These are phyloP conservation scores for Zygotorulaspora florentina DNA, from an alignment of 805 yeast genomes.

Conservation along the genomic window DNA sequence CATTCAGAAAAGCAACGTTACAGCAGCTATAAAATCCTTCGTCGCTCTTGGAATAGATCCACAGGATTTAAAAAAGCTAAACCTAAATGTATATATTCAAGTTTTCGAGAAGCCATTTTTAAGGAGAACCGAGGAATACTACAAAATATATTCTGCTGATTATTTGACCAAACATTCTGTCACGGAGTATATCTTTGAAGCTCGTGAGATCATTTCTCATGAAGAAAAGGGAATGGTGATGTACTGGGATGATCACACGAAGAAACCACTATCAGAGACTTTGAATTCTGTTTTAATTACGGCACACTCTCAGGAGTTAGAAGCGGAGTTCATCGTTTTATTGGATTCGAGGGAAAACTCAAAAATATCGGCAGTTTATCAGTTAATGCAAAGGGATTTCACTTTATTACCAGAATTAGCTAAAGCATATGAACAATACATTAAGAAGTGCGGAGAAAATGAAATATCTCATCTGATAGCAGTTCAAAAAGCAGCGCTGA, in stretches of 20 bases:
- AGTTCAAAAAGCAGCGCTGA: slow-evolving; percentile 18
- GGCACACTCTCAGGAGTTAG: slow-evolving; percentile 70
- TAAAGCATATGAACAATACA: slow-evolving; percentile 64
- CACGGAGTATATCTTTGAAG: slow-evolving; percentile 85
- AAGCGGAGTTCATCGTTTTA: slow-evolving; percentile 69
- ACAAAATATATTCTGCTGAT: slow-evolving; percentile 55
- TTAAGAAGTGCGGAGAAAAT: slow-evolving; percentile 55
- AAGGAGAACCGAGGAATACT: slow-evolving; percentile 53
- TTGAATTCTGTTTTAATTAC: slow-evolving; percentile 74
- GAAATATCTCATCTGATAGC: slow-evolving; percentile 26
- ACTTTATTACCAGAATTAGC: slow-evolving; percentile 76
- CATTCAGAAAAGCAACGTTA: slow-evolving; percentile 61
- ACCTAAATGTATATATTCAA: slow-evolving; percentile 73
- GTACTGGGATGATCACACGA: slow-evolving; percentile 82
- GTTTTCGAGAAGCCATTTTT: slow-evolving; percentile 76
- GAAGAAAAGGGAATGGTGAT: slow-evolving; percentile 75
- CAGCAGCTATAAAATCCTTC: slow-evolving; percentile 77
- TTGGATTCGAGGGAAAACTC: slow-evolving; percentile 57
- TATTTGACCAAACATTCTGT: slow-evolving; percentile 73
- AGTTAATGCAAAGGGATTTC: slow-evolving; percentile 71
- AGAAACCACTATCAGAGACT: slow-evolving; percentile 67
- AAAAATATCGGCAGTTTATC: slow-evolving; percentile 74
- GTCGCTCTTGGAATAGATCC: slow-evolving; percentile 88
- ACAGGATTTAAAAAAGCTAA: slow-evolving; percentile 81
- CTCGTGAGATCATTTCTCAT: slow-evolving; percentile 75